Evolutionary conservation across 495 filamentous ascomycete genomes (phyloP).

Genomic region (Talaromyces ruber): DNA sequence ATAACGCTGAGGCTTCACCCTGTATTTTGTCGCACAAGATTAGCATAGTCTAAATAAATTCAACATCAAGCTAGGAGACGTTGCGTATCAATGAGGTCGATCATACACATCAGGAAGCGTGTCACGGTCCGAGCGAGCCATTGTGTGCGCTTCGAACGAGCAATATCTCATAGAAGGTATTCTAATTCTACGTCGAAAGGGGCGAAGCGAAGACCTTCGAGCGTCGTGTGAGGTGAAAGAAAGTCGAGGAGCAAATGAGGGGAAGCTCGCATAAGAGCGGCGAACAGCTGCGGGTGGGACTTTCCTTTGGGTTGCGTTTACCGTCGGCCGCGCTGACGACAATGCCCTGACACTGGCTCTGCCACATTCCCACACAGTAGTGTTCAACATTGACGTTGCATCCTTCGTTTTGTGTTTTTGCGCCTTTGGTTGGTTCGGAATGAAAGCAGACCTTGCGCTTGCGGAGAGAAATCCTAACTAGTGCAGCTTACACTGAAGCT

Average conservation of each 20-base stretch:
- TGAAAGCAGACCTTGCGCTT: not conserved
- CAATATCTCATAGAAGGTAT: constrained; percentile 18
- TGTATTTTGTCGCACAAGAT: constrained; percentile 13
- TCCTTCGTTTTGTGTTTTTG: not conserved
- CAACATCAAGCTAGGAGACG: not conserved
- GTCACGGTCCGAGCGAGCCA: constrained; percentile 41
- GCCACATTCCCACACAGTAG: not conserved
- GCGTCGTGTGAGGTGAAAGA: not conserved
- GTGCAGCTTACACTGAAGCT: not conserved
- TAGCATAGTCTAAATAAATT: not conserved
- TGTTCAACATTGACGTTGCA: not conserved
- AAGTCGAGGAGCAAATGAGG: not conserved
- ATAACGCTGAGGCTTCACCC: constrained; percentile 81
- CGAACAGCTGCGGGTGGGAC: not conserved
- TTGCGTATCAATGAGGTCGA: not conserved
- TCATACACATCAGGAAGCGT: constrained; percentile 44
- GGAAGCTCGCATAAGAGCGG: not conserved
- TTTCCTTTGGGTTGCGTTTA: constrained; percentile 1
- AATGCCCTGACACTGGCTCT: not conserved
- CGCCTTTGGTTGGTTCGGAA: not conserved
- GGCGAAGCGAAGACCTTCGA: not conserved
- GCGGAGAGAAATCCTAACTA: not conserved
- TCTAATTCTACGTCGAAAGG: not conserved
- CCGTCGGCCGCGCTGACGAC: not conserved
- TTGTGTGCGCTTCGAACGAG: constrained; percentile 33